Evolutionary conservation across 208 protist genomes (phyloP), one percentile per base, ranked within the genome.

Genomic region (Acanthamoeba sp.): DNA sequence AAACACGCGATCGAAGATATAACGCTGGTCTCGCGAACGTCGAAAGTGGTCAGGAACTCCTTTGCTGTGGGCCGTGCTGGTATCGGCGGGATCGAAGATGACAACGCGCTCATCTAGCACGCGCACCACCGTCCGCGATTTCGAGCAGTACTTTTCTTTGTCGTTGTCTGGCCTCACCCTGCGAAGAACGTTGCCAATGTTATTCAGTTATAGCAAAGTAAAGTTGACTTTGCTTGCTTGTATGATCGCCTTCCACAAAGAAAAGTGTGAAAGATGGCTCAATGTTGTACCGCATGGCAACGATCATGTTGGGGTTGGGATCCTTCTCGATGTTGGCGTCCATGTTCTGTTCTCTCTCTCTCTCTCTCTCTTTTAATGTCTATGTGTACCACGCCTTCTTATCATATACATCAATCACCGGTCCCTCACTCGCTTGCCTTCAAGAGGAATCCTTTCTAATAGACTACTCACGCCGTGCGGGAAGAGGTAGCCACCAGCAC

Each of bases 1-100:
- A 40, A 98, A 98, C 1, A 98, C 96, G 40, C 87, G 62, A 76
- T 98, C 97, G 96, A 98, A 98, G 12, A 93, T 93, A 24, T 93
- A 93, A 29, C 71, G 64, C 32, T 85, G 64, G n/a, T 93, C 90
- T 4, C 55, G 29, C 10, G 48, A 85, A 14, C 90, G 90, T 9
- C 64, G 42, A 27, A 93, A 93, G 34, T 93, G 90, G 42, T 84
- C 90, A 6, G 90, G 90, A 0, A 93, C 66, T 62, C 90, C 90
- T 64, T 93, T 85, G 29, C 32, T 93, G 42, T 66, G 71, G 20
- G 38, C 55, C 10, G 59, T 82, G 36, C 38, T 84, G 1, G 32
- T 84, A 36, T 93, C 90, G 34, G 90, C 69, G 24, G 90, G 90
- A 40, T 93, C 90, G 42, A 93, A 93, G 32, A 93, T 84, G 32